These are phyloP conservation scores for Wickerhamomyces sp. DNA, from an alignment of 1,139 yeast species.

Conservation along the genomic window DNA sequence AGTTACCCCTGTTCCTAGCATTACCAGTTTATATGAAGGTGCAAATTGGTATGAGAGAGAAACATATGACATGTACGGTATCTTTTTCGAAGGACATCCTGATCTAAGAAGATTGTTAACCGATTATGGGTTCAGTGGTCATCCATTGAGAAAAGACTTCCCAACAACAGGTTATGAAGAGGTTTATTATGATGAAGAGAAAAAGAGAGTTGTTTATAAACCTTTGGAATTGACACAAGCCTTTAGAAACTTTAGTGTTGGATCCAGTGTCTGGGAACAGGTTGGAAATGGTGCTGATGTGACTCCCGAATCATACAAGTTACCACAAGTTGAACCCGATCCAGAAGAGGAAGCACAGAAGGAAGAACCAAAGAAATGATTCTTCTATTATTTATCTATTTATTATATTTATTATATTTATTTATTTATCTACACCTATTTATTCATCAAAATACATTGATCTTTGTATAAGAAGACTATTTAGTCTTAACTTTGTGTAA, in stretches of 20 bases:
- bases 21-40: slow-evolving; percentile 68
- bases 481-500: no score
- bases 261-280: slow-evolving; percentile 88
- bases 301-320: slow-evolving; percentile 75
- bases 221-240: slow-evolving; percentile 91
- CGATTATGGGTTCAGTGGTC: slow-evolving; percentile 91
- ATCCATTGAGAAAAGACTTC: slow-evolving; percentile 89
- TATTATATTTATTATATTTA: slow-evolving; percentile 7
- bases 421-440: slow-evolving; percentile 6
- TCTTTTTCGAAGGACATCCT: slow-evolving; percentile 85
- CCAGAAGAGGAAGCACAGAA: slow-evolving; percentile 43
- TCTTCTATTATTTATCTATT: slow-evolving; percentile 8
- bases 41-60: slow-evolving; percentile 92
- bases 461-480: no score
- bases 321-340: slow-evolving; percentile 81
- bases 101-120: slow-evolving; percentile 89
- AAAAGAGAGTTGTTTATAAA: slow-evolving; percentile 84
- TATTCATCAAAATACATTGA: slow-evolving; percentile 1
- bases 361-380: slow-evolving; percentile 20
- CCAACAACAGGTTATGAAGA: slow-evolving; percentile 91
- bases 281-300: slow-evolving; percentile 84
- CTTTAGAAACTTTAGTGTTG: slow-evolving; percentile 85
- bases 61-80: slow-evolving; percentile 81
- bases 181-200: slow-evolving; percentile 86
- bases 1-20: slow-evolving; percentile 75